phyloP scores from a whole-genome alignment of 306 rosid genomes.

The Dalbergia cochinchinensis region DNA sequence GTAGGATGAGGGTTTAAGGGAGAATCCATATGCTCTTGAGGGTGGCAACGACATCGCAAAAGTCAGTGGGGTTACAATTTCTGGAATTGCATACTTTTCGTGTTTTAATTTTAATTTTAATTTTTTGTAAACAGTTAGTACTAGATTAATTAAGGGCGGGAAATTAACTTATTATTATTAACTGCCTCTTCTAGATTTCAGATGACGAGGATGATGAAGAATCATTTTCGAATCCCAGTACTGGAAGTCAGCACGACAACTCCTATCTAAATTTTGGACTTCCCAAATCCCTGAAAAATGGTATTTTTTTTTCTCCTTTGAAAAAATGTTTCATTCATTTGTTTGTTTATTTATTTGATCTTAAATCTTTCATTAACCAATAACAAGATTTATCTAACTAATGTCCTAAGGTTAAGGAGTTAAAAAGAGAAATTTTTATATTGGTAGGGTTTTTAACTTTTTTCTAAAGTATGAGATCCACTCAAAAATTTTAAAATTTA shows the following conservation, averaged over 20 bases:
- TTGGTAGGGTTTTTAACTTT: too few relatives aligned
- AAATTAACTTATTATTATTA: neutral
- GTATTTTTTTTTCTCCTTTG: constrained; percentile 36
- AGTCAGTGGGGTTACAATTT: constrained; percentile 44
- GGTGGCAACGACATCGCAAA: constrained; percentile 56
- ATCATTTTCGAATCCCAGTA: constrained; percentile 51
- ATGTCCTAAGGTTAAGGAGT: too few relatives aligned
- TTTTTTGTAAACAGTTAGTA: neutral
- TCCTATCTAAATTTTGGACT: constrained; percentile 43
- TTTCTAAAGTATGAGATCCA: too few relatives aligned
- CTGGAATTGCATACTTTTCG: neutral
- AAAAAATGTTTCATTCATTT: neutral
- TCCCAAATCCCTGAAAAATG: constrained; percentile 54
- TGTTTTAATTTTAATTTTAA: neutral
- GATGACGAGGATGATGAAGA: constrained; percentile 86
- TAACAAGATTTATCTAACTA: neutral
- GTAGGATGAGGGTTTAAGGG: constrained; percentile 76
- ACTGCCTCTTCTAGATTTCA: constrained; percentile 49
- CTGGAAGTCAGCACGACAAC: constrained; percentile 83
- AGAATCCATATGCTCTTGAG: constrained; percentile 48
- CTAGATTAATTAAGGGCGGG: neutral
- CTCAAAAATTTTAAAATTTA: too few relatives aligned
- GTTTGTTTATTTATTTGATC: neutral
- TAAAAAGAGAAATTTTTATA: too few relatives aligned
- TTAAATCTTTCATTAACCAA: neutral